Conservation (phyloP, 208 protist species). For the Trypanosoma avium region DNA sequence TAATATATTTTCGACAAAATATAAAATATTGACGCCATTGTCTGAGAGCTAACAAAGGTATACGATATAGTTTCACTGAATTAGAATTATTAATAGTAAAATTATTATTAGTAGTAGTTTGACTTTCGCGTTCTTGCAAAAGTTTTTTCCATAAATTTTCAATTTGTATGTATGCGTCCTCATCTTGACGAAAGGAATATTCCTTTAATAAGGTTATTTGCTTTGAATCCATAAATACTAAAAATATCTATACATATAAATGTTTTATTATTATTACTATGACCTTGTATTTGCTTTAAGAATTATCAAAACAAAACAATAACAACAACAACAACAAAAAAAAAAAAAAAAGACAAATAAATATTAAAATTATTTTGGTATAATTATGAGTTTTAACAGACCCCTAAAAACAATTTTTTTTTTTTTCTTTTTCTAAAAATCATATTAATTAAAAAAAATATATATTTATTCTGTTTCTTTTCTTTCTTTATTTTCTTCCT, state of each 20-base stretch:
- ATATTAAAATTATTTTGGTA: background rate
- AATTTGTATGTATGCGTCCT: constrained; percentile 7
- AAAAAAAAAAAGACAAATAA: background rate
- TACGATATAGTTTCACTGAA: background rate
- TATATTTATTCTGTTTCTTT: too few species aligned
- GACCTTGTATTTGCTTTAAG: too few species aligned
- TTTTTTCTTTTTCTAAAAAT: too few species aligned
- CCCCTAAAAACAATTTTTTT: too few species aligned
- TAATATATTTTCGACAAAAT: constrained; percentile 14
- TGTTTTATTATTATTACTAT: too few species aligned
- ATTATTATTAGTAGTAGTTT: too few species aligned
- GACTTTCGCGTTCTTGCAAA: background rate
- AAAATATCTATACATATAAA: too few species aligned
- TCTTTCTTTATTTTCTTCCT: too few species aligned
- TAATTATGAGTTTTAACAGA: too few species aligned
- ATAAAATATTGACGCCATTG: constrained; percentile 20
- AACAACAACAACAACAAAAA: background rate
- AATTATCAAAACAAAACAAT: background rate
- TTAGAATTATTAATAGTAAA: background rate
- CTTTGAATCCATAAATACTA: background rate
- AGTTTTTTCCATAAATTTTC: background rate
- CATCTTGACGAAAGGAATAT: background rate
- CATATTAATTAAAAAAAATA: too few species aligned
- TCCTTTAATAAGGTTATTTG: too few species aligned
- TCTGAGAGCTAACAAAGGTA: constrained; percentile 5